Base-by-base conservation (phyloP, 2,329 filamentous ascomycete species). In the Colletotrichum eremochloae region DNA sequence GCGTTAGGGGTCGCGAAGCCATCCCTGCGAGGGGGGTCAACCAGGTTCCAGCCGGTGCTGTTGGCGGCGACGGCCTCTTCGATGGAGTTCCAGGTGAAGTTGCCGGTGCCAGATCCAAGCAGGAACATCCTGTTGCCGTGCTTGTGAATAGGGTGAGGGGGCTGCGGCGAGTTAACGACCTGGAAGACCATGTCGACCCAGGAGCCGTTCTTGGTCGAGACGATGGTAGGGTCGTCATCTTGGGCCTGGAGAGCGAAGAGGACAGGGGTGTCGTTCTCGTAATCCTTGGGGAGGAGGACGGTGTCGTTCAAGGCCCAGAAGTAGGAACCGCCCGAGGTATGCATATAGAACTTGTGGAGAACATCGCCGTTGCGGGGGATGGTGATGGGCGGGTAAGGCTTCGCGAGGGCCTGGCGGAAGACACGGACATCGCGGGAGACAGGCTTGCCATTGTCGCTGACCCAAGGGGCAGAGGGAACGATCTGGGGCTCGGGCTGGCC, bases 141-240 rank as follows among this genome's bases (percentile, higher is more conserved):
- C 81, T 91, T 91, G 83, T 92, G 90, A 63, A 92, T 87, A 0
- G 89, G 87, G 71, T 92, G 90, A 12, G 86, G 82, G 5, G 86
- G 88, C 75, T 89, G 86, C 8, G 86, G 80, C 3, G 80, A 79
- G 2, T 77, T 77, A n/a, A 79, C 77, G 2, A 86, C 80, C 40
- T 84, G 79, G 71, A 89, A 82, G 73, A 91, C 81, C n/a, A 90
- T 76, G 75, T 91, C 89, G 11, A 90, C 81, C 88, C 88, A 90
- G 2, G 84, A 82, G 74, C 81, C 79, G 69, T 85, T 82, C 33
- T 74, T 76, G 9, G 86, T 88, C 7, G 81, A 80, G 68, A 89
- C 82, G 24, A 86, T 87, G 48, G 87, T 80, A 71, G 89, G 86
- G 12, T 76, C 68, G 0, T 78, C 76, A 15, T 79, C 73, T 11